Base-by-base conservation (phyloP, 2,329 filamentous ascomycete species). In the Mycocentrospora acerina region DNA sequence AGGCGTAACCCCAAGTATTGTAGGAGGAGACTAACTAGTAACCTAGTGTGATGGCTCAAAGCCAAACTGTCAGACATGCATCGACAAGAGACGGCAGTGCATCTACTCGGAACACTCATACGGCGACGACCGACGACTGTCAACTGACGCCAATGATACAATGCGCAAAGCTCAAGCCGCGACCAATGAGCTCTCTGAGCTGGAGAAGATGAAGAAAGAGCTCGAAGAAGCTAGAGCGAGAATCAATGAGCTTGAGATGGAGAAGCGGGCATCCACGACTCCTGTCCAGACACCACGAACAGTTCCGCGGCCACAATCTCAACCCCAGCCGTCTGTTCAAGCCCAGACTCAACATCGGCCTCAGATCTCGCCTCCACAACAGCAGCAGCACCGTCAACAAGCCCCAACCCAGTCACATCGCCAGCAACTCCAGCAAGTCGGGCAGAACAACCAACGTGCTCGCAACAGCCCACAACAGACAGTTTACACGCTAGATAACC, bases 201-300 rank as follows among this genome's bases (percentile, higher is more conserved):
- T 66, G 14, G 62, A 65, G 35, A 59, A 53, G 42, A 59, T 66
- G 48, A 64, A 60, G 45, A 58, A 41, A 37, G 60, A 66, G 35
- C 48, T 65, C 7, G 64, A 66, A 29, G 64, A 64, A 44, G 62
- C 64, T n/a, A 64, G 55, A 37, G 62, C 61, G 7, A 57, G 58
- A 10, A 65, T 67, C 13, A 54, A 58, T 19, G 48, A 65, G 37
- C 48, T 66, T 4, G 59, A 67, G 34, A 47, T 50, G 2, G 60
- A 64, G 42, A 60, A 66, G 17, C 55, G 54, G 10, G 29, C 53
- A 37, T 61, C 60, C 8, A 51, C 44, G 2, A 60, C 57, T 13
- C 57, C 59, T 2, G 41, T 52, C 3, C 59, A 60, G 32, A 54
- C 59, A 17, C 50, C 57, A 15, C 59, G 52, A 29, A 43, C 46